Evolutionary conservation across 768 basidiomycete species (phyloP).

Genomic region (Crepidotus variabilis): DNA sequence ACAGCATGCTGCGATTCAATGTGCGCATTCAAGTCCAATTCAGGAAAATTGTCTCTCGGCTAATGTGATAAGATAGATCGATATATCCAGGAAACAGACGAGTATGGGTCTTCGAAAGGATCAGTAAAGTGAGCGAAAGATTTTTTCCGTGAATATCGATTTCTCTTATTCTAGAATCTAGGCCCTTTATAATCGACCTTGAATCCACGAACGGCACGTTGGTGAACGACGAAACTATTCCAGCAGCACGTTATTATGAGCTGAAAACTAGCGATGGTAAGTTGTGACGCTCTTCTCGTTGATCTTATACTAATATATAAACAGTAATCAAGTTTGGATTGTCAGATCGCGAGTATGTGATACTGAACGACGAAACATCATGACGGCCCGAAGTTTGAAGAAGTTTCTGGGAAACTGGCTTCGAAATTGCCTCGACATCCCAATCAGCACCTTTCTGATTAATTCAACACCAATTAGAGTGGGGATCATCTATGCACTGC

Average conservation of each 20-base stretch:
- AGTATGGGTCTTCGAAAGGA: conserved; percentile 77
- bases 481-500: neutral
- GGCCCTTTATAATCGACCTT: conserved; percentile 95
- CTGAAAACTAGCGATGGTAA: conserved; percentile 74
- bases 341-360: conserved; percentile 79
- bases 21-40: conserved; percentile 35
- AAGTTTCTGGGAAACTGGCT: neutral
- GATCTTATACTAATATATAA: neutral
- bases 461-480: no score
- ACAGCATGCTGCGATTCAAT: conserved; percentile 96
- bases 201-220: conserved; percentile 97
- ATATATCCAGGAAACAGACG: conserved; percentile 81
- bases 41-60: conserved; percentile 2
- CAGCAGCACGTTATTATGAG: conserved; percentile 84
- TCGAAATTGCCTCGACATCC: neutral
- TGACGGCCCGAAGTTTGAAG: neutral
- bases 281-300: conserved; percentile 21
- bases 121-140: conserved; percentile 68
- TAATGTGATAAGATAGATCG: conserved; percentile 49
- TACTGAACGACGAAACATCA: conserved; percentile 74
- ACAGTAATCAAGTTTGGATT: conserved; percentile 84
- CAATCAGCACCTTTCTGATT: no score
- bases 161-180: conserved; percentile 26
- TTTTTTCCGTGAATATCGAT: neutral
- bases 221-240: conserved; percentile 86